Evolutionary conservation across 179 eudicot species (phyloP), one percentile per base, ranked within the genome.

Genomic region (Carnegiea gigantea): DNA sequence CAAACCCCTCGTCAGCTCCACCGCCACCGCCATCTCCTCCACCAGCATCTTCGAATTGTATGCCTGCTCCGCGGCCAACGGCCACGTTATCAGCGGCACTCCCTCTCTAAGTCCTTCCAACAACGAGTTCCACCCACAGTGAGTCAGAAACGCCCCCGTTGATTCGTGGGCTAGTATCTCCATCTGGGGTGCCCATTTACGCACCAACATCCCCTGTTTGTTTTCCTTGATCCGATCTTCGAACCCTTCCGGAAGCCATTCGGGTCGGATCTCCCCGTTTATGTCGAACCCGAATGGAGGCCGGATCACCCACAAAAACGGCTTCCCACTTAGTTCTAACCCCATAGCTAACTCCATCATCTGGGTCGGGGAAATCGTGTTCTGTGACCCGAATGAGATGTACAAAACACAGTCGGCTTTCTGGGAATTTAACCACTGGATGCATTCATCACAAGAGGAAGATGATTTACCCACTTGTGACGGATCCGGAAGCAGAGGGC

Each of bases 371-470:
- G 82, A 79, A 13, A 95, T 87, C 0, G 92, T 89, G 86, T 92
- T 95, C 78, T 95, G 99, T 0, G 99, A 95, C 67, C 99, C 99
- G 59, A 95, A 95, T 68, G 95, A 92, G 9, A 95, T 87, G 88
- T 85, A 94, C 23, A 95, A 78, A 18, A 93, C 95, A 0, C 94
- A 92, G 17, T 76, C 81, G 21, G 78, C 79, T 0, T 84, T 81
- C 24, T 89, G 87, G 0, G 49, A 43, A 62, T 89, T 91, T 21
- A 94, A 81, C 94, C 95, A 95, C 49, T 83, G 76, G 3, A 87
- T 30, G 85, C 92, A 91, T 70, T 77, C 36, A 26, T 87, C 24
- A 20, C 5, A n/a, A 30, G 23, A 76, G 43, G 12, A 40, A 1
- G 49, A n/a, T 51, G 57, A 14, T 33, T 33, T 33, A 3, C 36